phyloP scores from a whole-genome alignment of 2,329 filamentous ascomycete species.

The Fusarium torreyae region DNA sequence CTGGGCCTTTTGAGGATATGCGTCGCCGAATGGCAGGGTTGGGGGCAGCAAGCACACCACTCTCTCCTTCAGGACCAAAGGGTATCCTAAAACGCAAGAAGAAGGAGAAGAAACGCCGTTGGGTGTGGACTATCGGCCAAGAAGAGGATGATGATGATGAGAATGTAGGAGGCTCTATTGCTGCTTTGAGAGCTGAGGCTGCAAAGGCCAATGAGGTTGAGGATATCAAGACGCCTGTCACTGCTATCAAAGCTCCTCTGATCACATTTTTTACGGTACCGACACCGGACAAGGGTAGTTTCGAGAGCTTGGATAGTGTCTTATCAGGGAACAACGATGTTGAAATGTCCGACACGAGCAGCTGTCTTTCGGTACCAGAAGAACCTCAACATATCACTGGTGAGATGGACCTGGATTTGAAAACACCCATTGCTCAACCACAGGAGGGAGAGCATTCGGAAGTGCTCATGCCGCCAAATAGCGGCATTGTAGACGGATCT shows the following conservation, averaged over 20 bases:
- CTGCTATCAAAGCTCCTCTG: conserved; percentile 40
- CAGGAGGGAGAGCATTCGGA: conserved; percentile 13
- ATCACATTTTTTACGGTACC: conserved; percentile 52
- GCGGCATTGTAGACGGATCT: conserved; percentile 54
- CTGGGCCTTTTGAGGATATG: conserved; percentile 76
- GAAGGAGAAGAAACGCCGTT: conserved; percentile 73
- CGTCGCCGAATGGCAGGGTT: conserved; percentile 69
- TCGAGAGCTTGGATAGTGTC: conserved; percentile 40
- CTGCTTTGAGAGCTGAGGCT: conserved; percentile 56
- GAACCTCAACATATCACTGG: conserved; percentile 49
- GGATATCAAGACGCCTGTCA: conserved; percentile 43
- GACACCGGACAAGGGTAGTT: conserved; percentile 60
- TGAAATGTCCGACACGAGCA: conserved; percentile 66
- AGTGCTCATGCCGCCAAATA: conserved; percentile 34
- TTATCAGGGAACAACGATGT: conserved; percentile 56
- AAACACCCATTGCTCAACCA: conserved; percentile 57
- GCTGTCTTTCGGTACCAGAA: conserved; percentile 54
- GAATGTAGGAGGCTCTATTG: conserved; percentile 60
- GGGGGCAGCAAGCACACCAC: conserved; percentile 58
- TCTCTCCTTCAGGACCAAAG: conserved; percentile 58
- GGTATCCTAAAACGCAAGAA: conserved; percentile 68
- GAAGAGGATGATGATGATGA: conserved; percentile 65
- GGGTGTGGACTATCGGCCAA: conserved; percentile 77
- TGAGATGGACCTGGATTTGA: conserved; percentile 56
- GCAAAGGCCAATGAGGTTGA: conserved; percentile 41